These are phyloP conservation scores for Gelatoporia subvermispora DNA, from an alignment of 768 basidiomycete genomes.

Conservation along the genomic window DNA sequence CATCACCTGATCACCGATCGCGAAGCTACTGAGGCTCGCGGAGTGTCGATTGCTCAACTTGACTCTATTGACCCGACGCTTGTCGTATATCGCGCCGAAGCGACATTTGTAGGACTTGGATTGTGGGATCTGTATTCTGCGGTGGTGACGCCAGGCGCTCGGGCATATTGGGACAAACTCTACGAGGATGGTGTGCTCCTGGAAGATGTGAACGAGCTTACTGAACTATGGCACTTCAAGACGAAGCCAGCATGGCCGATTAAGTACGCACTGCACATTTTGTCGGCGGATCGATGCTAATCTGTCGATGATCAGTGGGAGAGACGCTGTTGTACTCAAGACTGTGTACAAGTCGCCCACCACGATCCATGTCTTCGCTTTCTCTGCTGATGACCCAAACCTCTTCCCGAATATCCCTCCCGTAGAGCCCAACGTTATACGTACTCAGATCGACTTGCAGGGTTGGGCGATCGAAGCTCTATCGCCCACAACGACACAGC, in stretches of 20 bases:
- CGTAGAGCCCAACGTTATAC: slow-evolving; percentile 72
- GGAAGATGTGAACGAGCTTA: slow-evolving; percentile 87
- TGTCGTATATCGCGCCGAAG: slow-evolving; percentile 94
- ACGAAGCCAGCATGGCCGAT: slow-evolving; percentile 92
- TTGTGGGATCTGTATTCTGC: slow-evolving; percentile 93
- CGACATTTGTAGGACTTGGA: slow-evolving; percentile 92
- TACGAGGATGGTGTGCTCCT: slow-evolving; percentile 82
- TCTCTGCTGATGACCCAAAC: slow-evolving; percentile 86
- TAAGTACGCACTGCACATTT: slow-evolving; percentile 50
- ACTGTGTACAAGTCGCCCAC: slow-evolving; percentile 97
- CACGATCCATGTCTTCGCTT: slow-evolving; percentile 91
- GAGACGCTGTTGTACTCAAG: slow-evolving; percentile 86
- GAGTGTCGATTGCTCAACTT: slow-evolving; percentile 91
- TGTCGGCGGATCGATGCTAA: slow-evolving; percentile 10
- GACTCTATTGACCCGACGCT: slow-evolving; percentile 96
- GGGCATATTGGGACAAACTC: slow-evolving; percentile 83
- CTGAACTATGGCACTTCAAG: slow-evolving; percentile 91
- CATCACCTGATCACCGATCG: slow-evolving; percentile 6
- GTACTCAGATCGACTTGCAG: slow-evolving; percentile 95
- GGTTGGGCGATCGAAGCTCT: slow-evolving; percentile 97
- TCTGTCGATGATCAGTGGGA: slow-evolving; percentile 47
- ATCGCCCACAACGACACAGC: slow-evolving; percentile 89
- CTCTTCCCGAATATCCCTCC: slow-evolving; percentile 74
- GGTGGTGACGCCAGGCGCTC: slow-evolving; percentile 81
- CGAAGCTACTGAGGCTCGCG: slow-evolving; percentile 75